phyloP scores from a whole-genome alignment of 2,329 filamentous ascomycete species.

The Plenodomus lindquistii region DNA sequence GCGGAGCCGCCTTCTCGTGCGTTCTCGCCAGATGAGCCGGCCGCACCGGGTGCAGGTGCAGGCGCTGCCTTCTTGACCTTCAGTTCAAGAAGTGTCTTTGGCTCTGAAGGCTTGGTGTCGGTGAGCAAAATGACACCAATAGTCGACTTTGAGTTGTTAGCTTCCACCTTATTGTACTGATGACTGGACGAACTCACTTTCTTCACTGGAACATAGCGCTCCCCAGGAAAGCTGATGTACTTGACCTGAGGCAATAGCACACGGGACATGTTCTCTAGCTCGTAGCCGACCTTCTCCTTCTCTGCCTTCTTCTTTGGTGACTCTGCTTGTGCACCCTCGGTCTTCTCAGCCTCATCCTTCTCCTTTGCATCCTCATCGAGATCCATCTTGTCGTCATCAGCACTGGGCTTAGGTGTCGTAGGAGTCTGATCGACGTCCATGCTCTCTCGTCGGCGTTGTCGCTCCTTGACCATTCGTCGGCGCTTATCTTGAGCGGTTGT shows the following conservation, averaged over 20 bases:
- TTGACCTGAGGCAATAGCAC: slow-evolving; percentile 92
- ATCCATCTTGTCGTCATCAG: slow-evolving; percentile 84
- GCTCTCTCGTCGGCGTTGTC: slow-evolving; percentile 83
- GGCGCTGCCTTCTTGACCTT: slow-evolving; percentile 78
- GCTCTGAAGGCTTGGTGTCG: slow-evolving; percentile 77
- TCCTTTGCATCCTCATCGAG: slow-evolving; percentile 52
- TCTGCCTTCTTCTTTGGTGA: slow-evolving; percentile 85
- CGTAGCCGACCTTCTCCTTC: slow-evolving; percentile 96
- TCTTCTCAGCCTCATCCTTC: slow-evolving; percentile 50
- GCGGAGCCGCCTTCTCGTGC: slow-evolving; percentile 59
- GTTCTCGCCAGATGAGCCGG: slow-evolving; percentile 40
- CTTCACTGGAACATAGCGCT: slow-evolving; percentile 90
- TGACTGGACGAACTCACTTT: slow-evolving; percentile 60
- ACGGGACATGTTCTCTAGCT: slow-evolving; percentile 95
- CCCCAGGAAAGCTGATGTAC: slow-evolving; percentile 89
- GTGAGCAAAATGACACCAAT: slow-evolving; percentile 90
- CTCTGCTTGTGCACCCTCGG: slow-evolving; percentile 56
- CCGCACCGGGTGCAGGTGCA: slow-evolving; percentile 49
- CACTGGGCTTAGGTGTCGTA: slow-evolving; percentile 69
- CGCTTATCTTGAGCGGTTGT: slow-evolving; percentile 97
- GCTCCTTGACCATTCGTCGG: slow-evolving; percentile 90
- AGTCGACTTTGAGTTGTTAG: slow-evolving; percentile 61
- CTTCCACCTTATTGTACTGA: neutral
- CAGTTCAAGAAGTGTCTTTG: slow-evolving; percentile 83
- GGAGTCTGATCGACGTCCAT: slow-evolving; percentile 91